Evolutionary conservation across 805 yeast species (phyloP), one percentile per base, ranked within the genome.

Genomic region (Teunomyces tritomae): DNA sequence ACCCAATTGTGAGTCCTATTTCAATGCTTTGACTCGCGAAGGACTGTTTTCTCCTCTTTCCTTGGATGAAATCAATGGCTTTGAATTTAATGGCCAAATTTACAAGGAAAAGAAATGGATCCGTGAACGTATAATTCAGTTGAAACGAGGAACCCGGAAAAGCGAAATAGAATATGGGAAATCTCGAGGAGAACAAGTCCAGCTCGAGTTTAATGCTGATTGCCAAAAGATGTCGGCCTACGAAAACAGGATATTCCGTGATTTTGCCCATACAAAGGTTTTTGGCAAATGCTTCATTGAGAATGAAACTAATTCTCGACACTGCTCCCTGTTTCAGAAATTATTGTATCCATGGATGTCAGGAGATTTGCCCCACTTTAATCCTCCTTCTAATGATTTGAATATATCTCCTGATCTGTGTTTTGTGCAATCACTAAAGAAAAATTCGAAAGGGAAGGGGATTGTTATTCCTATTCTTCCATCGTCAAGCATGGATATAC

Each of bases 291-390:
- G 70, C 45, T 58, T 58, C 14, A 32, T 60, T 6, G 54, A 49
- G 27, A 27, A 39, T 20, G 33, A 39, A 13, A 27, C 29, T 9
- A 24, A 29, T 10, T 8, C 28, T 8, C 26, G 14, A 2, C 30
- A 44, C 8, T 61, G 66, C 45, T 11, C 49, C 0, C 37, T 28
- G 5, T 49, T 49, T 26, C 61, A 57, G 17, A 14, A 35, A 10
- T 49, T 51, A 27, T 34, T 64, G 11, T 64, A 56, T 42, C 73
- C 73, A 3, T 69, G 70, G 70, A 34, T 67, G n/a, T 52, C 65
- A 8, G 50, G 57, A n/a, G 39, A 52, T 4, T 49, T 41, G 8
- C 72, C 73, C 1, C 28, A n/a, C 1, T 56, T 56, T 35, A 52
- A 54, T 20, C 13, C 29, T 29, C 36, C 20, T 17, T 4, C 24